A percentile compares a stretch with the other conserved stretches of the same genome.
Evolutionary conservation across 768 basidiomycete genomes (phyloP).

Genomic region (Amanita exitialis): DNA sequence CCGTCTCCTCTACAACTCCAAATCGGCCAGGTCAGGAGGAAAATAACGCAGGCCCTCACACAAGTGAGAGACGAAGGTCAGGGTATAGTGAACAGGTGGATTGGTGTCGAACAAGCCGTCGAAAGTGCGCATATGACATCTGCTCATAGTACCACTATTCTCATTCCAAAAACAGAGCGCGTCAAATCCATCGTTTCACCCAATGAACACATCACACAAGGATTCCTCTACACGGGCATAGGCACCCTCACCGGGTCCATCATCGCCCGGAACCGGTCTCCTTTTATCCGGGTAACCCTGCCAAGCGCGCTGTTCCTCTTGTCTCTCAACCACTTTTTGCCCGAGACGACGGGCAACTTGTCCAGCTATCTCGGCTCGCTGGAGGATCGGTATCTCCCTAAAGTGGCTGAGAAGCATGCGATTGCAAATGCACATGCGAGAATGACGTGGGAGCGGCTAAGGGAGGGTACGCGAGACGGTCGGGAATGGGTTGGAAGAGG

Average conservation of each 20-base stretch:
- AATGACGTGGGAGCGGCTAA: constrained; percentile 50
- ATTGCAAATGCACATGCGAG: constrained; percentile 48
- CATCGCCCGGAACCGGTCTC: constrained; percentile 64
- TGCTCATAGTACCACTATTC: not conserved
- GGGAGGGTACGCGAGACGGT: constrained; percentile 39
- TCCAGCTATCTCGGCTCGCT: constrained; percentile 52
- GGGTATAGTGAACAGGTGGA: constrained; percentile 69
- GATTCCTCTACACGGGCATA: constrained; percentile 84
- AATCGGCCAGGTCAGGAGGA: constrained; percentile 61
- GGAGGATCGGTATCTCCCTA: constrained; percentile 65
- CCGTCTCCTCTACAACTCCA: constrained; percentile 69
- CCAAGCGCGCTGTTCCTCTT: constrained; percentile 67
- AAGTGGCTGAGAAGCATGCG: constrained; percentile 56
- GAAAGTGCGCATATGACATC: constrained; percentile 45
- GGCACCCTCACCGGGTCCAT: constrained; percentile 85
- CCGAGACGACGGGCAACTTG: constrained; percentile 68
- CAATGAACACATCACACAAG: constrained; percentile 79
- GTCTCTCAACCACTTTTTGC: constrained; percentile 79
- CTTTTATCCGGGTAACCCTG: constrained; percentile 60
- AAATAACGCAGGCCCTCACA: constrained; percentile 42
- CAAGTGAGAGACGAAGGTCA: constrained; percentile 62
- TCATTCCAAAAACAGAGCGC: constrained; percentile 38
- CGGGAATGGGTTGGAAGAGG: constrained; percentile 33
- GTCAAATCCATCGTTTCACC: constrained; percentile 75
- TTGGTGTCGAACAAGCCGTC: constrained; percentile 73